phyloP scores from a whole-genome alignment of 2,329 filamentous ascomycete genomes.

The Beauveria bassiana region DNA sequence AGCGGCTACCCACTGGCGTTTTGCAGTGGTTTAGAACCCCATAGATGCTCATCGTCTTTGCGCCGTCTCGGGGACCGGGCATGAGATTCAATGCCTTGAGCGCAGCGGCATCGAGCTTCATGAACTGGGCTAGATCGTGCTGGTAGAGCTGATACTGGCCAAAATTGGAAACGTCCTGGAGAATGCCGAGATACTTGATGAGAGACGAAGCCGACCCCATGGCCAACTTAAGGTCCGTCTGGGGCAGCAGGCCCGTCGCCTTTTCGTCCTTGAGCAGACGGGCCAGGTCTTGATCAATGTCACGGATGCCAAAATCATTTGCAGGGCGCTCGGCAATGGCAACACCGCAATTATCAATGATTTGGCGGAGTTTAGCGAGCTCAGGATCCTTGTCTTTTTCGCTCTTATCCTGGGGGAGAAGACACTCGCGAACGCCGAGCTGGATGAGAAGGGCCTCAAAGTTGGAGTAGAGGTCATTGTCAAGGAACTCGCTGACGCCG shows the following conservation, averaged over 20 bases:
- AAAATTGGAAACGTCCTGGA: slow-evolving; percentile 90
- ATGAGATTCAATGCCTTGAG: slow-evolving; percentile 93
- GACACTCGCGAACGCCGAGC: slow-evolving; percentile 86
- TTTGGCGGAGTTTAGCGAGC: slow-evolving; percentile 74
- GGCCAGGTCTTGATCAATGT: slow-evolving; percentile 92
- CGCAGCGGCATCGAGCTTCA: slow-evolving; percentile 95
- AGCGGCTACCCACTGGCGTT: slow-evolving; percentile 81
- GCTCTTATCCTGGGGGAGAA: slow-evolving; percentile 70
- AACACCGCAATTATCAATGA: slow-evolving; percentile 87
- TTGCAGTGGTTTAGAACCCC: slow-evolving; percentile 96
- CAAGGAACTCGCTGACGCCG: slow-evolving; percentile 95
- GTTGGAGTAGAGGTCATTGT: slow-evolving; percentile 97
- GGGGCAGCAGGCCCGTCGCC: slow-evolving; percentile 67
- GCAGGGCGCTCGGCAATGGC: slow-evolving; percentile 74
- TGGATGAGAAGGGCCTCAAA: slow-evolving; percentile 96
- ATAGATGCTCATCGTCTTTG: slow-evolving; percentile 96
- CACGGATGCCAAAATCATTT: slow-evolving; percentile 75
- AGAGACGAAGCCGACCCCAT: slow-evolving; percentile 92
- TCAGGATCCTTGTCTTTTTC: slow-evolving; percentile 87
- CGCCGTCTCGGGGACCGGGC: slow-evolving; percentile 87
- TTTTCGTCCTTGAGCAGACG: slow-evolving; percentile 82
- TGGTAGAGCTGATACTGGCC: slow-evolving; percentile 97
- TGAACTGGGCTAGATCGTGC: slow-evolving; percentile 92
- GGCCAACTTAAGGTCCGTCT: slow-evolving; percentile 87
- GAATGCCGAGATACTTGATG: slow-evolving; percentile 86